Conservation (phyloP, 176 grass and related monocot genomes). For the Rhynchospora pubera region DNA sequence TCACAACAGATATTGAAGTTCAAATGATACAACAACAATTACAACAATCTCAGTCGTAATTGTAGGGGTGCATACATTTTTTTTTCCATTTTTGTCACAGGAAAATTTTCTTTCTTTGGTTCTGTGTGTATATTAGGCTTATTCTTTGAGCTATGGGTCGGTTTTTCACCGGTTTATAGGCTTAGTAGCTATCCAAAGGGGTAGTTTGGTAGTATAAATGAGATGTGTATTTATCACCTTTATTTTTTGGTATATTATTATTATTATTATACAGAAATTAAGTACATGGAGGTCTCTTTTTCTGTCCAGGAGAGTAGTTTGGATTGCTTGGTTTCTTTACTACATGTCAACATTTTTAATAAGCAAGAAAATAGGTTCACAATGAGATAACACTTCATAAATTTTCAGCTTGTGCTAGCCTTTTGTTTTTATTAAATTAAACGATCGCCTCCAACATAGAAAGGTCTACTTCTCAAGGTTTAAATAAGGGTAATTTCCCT, state of each 20-base stretch:
- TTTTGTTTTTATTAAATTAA: background rate
- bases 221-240: conserved; percentile 45
- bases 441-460: no score
- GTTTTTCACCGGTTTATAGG: conserved; percentile 38
- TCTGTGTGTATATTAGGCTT: conserved; percentile 49
- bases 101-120: conserved; percentile 39
- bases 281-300: conserved; percentile 35
- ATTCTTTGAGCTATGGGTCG: conserved; percentile 68
- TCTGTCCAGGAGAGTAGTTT: background rate
- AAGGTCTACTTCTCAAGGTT: no score
- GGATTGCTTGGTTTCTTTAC: background rate
- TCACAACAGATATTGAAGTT: conserved; percentile 37
- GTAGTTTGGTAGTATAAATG: conserved; percentile 49
- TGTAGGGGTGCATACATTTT: conserved; percentile 22
- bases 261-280: conserved; percentile 45
- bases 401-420: background rate
- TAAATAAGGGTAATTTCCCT: no score
- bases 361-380: background rate
- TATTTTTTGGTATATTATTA: conserved; percentile 48
- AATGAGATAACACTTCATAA: background rate
- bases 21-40: conserved; percentile 48
- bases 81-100: conserved; percentile 36
- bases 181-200: conserved; percentile 63
- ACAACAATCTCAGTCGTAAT: conserved; percentile 28
- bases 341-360: background rate